Base-by-base conservation (phyloP, 2,329 filamentous ascomycete genomes). In the Macrophomina tecta region DNA sequence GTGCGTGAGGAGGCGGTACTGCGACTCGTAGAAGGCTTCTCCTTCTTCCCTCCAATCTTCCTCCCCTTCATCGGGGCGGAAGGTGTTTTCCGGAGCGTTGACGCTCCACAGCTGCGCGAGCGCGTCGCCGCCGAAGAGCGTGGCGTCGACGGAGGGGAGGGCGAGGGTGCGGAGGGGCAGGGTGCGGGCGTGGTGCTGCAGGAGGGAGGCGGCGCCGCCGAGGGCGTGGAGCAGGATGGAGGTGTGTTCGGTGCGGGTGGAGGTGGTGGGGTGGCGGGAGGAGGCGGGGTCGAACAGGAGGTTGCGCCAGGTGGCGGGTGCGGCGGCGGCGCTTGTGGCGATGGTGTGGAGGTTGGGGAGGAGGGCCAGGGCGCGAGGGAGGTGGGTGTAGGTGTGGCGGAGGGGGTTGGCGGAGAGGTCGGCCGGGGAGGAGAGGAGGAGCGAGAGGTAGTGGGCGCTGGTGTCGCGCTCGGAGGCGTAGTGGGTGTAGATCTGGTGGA, bases 401-500 rank as follows among this genome's bases (percentile, higher is more conserved):
- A 61, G 40, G 40, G 56, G 56, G 40, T 61, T 61, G 28, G 28
- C 18, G 40, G 23, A 16, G 16, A 40, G 42, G 16, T 14, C 8
- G 38, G 38, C 14, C 2, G 7, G 12, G 38, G 23, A 38, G 7
- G 40, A 34, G 28, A 61, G 40, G 40, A 60, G 16, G 56, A 6
- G 30, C 14, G 30, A 40, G 30, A 46, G 16, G 56, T 61, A 61
- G 56, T 61, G 7, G 56, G 23, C 23, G 30, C 23, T 28, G 14
- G 40, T 61, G 56, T 61, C 56, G 56, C 40, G 56, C 16, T 61
- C 56, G 2, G 38, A 42, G 30, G 38, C 16, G 56, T 61, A 61
- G 40, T 28, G 14, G 40, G 23, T 12, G 40, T 61, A 61, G 56
- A 61, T 48, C 16, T 46, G 40, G 40, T 61, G 40, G 40, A 61